Base-by-base conservation (phyloP, 2,329 filamentous ascomycete genomes). In the Cercospora sp. region DNA sequence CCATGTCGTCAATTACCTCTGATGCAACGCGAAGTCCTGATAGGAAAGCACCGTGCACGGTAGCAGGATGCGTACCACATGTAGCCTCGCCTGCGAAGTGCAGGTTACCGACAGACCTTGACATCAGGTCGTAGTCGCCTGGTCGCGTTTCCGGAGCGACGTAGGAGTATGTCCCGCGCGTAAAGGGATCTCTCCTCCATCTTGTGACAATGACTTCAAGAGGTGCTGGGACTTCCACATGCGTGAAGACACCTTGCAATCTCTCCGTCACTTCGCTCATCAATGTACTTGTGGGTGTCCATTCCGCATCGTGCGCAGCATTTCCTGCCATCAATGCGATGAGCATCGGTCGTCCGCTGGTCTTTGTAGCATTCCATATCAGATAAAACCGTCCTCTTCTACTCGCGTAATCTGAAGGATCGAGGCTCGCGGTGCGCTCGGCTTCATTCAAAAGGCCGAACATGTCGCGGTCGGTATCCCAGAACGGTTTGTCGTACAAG, bases 21-120 rank as follows among this genome's bases (percentile, higher is more conserved):
- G 91, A 90, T 10, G 95, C 95, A 3, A 91, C 95, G 61, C 95
- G 90, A 5, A 99, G 84, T 2, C 95, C 96, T 1, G 95, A 97
- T 3, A 99, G 84, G 77, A 98, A 99, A 8, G 95, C 96, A 5
- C 95, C 95, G 74, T 99, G 95, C 0, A 99, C 95, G 2, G 95
- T 99, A 34, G 96, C 95, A 12, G 96, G 95, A 77, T 99, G 94
- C 0, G 93, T 97, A 58, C 92, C 93, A 74, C 92, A 97, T 0
- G 96, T 99, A 69, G 97, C 95, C 80, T 99, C 95, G 59, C 95
- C 95, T 16, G 94, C 95, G 80, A 99, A 99, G 80, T 94, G 92
- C 8, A 99, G 83, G 71, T 96, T 97, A 34, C 93, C 94, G 34
- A 97, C 85, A 0, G 91, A 84, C 60, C 87, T 87, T 2, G 95